Conservation (phyloP, 2,329 filamentous ascomycete genomes). For the Fusarium verrucosum region DNA sequence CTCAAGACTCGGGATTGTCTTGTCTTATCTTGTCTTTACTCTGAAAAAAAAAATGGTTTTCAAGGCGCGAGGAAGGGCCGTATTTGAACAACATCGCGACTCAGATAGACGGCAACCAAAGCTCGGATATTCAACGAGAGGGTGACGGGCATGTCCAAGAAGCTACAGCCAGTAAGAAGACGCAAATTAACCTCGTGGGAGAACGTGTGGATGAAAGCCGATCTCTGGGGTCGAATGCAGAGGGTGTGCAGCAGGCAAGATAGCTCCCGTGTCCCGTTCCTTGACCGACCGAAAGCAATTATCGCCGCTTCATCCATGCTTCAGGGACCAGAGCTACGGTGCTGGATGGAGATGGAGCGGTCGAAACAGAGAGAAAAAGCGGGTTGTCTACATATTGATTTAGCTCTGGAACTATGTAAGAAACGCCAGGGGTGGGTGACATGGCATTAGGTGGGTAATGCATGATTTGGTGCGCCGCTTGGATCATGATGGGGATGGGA, state of each 20-base stretch:
- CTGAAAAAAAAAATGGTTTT: conserved; percentile 10
- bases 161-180: conserved; percentile 38
- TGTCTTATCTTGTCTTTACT: conserved; percentile 13
- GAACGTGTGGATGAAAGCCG: conserved; percentile 41
- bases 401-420: conserved; percentile 27
- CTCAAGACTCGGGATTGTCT: conserved; percentile 17
- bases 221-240: conserved; percentile 30
- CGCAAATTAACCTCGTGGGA: conserved; percentile 41
- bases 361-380: conserved; percentile 13
- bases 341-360: not conserved
- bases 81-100: conserved; percentile 40
- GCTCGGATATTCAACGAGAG: conserved; percentile 27
- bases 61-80: conserved; percentile 34
- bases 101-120: conserved; percentile 22
- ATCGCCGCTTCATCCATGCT: conserved; percentile 23
- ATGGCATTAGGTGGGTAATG: conserved; percentile 22
- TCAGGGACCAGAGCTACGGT: conserved; percentile 23
- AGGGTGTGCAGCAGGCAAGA: conserved; percentile 15
- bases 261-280: conserved; percentile 31
- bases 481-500: not conserved
- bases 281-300: conserved; percentile 30
- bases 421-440: conserved; percentile 22
- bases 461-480: conserved; percentile 23
- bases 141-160: conserved; percentile 28
- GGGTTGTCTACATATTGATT: conserved; percentile 4